phyloP scores from a whole-genome alignment of 139 green algal genomes.

The Microglena sp. region DNA sequence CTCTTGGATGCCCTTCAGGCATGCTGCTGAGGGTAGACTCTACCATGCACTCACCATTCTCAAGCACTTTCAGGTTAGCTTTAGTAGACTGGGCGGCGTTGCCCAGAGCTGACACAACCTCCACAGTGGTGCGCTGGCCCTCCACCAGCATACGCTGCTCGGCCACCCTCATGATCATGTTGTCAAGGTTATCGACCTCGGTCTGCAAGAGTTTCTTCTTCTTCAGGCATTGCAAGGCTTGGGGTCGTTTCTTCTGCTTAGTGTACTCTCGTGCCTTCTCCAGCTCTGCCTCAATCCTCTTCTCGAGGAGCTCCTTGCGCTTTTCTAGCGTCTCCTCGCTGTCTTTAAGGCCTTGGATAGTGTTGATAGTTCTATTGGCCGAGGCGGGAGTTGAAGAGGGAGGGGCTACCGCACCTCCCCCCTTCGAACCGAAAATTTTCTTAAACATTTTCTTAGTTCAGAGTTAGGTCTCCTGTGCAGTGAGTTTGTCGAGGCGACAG shows the following conservation, averaged over 20 bases:
- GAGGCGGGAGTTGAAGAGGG: background rate
- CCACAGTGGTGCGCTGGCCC: conserved; percentile 59
- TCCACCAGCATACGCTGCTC: conserved; percentile 94
- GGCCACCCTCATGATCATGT: conserved; percentile 80
- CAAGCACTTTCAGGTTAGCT: too few relatives aligned
- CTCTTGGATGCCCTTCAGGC: too few relatives aligned
- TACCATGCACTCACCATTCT: too few relatives aligned
- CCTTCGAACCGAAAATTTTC: conserved; percentile 9
- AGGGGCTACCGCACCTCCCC: background rate
- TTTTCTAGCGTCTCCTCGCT: conserved; percentile 89
- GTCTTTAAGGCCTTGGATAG: conserved; percentile 30
- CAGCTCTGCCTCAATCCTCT: conserved; percentile 69
- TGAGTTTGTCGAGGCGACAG: too few relatives aligned
- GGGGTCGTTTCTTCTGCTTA: conserved; percentile 73
- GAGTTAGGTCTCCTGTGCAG: too few relatives aligned
- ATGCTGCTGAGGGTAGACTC: too few relatives aligned
- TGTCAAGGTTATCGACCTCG: conserved; percentile 71
- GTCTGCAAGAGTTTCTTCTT: conserved; percentile 88
- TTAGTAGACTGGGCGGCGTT: conserved; percentile 57
- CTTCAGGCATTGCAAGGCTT: conserved; percentile 16
- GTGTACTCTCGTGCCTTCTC: conserved; percentile 76
- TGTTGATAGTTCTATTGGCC: conserved; percentile 9
- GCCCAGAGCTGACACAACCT: conserved; percentile 55
- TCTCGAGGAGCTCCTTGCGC: conserved; percentile 74
- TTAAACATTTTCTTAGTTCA: too few relatives aligned